Percentiles rank a stretch among this genome's conserved stretches.
These are phyloP conservation scores for Petunia secreta DNA, from an alignment of 257 asterid species.

Conservation along the genomic window DNA sequence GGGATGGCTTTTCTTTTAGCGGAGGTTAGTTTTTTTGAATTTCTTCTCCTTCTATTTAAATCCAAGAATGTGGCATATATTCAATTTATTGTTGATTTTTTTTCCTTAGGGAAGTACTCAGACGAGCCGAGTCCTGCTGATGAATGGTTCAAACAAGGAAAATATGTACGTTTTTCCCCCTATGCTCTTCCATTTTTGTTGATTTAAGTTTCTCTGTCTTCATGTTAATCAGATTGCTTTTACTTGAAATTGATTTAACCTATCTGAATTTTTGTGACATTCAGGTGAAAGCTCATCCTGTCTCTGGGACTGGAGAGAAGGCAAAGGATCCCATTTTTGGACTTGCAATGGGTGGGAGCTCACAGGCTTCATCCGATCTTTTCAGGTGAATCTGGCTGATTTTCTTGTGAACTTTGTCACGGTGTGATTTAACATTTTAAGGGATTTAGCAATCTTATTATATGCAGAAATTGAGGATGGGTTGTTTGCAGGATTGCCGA, in stretches of 20 bases:
- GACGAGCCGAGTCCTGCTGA: conserved; percentile 88
- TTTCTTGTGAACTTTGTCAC: conserved; percentile 1
- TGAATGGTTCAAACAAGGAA: conserved; percentile 86
- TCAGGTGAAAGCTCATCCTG: conserved; percentile 84
- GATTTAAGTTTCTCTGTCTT: background rate
- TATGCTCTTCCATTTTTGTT: background rate
- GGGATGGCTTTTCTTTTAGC: conserved; percentile 94
- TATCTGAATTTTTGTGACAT: background rate
- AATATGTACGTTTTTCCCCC: conserved; percentile 45
- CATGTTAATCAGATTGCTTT: background rate
- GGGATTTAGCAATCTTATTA: conserved; percentile 32
- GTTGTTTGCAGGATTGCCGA: conserved; percentile 76
- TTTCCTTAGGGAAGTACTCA: conserved; percentile 77
- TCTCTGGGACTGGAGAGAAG: conserved; percentile 84
- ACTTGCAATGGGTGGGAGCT: conserved; percentile 74
- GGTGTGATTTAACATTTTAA: conserved; percentile 18
- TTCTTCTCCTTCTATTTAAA: background rate
- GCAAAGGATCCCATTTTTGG: conserved; percentile 92
- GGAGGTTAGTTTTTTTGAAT: conserved; percentile 59
- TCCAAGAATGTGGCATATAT: background rate
- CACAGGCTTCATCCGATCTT: conserved; percentile 75
- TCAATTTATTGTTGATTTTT: conserved; percentile 1
- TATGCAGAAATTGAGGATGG: conserved; percentile 64
- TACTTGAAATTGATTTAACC: background rate
- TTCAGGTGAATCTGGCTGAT: conserved; percentile 58